Percentiles rank a stretch among this genome's conserved stretches.
phyloP scores from a whole-genome alignment of 192 early-diverging fungal species.

The Umbelopsis sp. region DNA sequence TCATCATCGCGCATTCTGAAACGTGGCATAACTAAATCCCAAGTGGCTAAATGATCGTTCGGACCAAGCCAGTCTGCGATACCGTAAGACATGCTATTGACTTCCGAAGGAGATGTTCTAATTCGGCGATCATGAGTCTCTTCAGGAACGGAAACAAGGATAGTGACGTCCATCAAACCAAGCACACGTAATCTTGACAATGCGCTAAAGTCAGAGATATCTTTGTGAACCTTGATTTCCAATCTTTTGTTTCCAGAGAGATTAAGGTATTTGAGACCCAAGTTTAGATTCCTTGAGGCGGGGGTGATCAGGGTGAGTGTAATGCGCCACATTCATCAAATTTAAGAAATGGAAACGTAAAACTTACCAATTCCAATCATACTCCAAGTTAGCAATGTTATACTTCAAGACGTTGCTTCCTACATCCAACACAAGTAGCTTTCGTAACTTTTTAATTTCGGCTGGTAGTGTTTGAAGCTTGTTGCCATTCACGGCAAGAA shows the following conservation, averaged over 20 bases:
- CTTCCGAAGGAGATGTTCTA: constrained; percentile 79
- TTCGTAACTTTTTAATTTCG: constrained; percentile 86
- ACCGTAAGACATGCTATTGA: constrained; percentile 83
- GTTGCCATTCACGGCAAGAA: constrained; percentile 90
- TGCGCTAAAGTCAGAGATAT: constrained; percentile 77
- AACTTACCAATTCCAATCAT: constrained; percentile 91
- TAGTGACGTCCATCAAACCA: constrained; percentile 91
- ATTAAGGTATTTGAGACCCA: constrained; percentile 85
- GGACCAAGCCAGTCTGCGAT: constrained; percentile 82
- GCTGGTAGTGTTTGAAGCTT: constrained; percentile 88
- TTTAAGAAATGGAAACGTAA: too few relatives aligned
- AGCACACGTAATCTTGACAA: constrained; percentile 77
- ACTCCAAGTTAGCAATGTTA: constrained; percentile 93
- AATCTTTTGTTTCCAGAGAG: constrained; percentile 88
- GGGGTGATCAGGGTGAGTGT: background rate
- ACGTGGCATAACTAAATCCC: constrained; percentile 85
- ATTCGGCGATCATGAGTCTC: constrained; percentile 81
- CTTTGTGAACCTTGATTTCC: constrained; percentile 73
- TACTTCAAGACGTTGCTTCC: constrained; percentile 89
- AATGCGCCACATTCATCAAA: background rate
- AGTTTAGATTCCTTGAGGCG: constrained; percentile 80
- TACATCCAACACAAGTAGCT: constrained; percentile 79
- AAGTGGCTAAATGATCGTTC: constrained; percentile 70
- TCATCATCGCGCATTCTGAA: constrained; percentile 88
- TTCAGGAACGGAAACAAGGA: constrained; percentile 78